Conservation (phyloP, 768 basidiomycete species). For the Candolleomyces eurysporus region DNA sequence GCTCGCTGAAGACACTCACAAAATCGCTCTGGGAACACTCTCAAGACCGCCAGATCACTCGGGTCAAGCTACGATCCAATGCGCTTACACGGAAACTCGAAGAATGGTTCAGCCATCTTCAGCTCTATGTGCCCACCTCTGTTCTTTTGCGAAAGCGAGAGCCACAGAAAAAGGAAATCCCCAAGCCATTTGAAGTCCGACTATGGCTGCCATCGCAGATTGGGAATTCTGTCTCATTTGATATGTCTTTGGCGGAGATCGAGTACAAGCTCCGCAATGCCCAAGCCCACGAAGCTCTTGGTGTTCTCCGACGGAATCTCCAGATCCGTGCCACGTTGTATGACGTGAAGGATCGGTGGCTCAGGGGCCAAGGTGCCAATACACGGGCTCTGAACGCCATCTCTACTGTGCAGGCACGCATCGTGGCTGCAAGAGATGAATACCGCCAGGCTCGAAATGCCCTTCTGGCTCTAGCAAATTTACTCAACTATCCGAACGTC, state of each 20-base stretch:
- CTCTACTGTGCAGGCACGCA: no score
- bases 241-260: conserved; percentile 5
- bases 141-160: neutral
- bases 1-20: neutral
- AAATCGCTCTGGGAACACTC: conserved; percentile 13
- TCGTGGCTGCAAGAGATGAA: no score
- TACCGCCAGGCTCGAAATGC: no score
- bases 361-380: no score
- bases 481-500: no score
- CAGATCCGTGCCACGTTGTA: no score
- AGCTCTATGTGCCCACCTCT: conserved; percentile 12
- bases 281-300: conserved; percentile 24
- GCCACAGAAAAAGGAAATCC: neutral
- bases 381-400: no score
- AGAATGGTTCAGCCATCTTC: conserved; percentile 12
- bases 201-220: conserved; percentile 24
- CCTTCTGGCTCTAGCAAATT: no score
- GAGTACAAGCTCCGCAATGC: conserved; percentile 21
- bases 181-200: conserved; percentile 6
- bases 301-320: conserved; percentile 15
- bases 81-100: conserved; percentile 17
- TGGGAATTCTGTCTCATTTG: neutral
- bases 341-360: no score
- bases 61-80: conserved; percentile 11
- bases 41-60: conserved; percentile 11